Evolutionary conservation across 495 filamentous ascomycete species (phyloP), one percentile per base, ranked within the genome.

Genomic region (Xylaria acuta): DNA sequence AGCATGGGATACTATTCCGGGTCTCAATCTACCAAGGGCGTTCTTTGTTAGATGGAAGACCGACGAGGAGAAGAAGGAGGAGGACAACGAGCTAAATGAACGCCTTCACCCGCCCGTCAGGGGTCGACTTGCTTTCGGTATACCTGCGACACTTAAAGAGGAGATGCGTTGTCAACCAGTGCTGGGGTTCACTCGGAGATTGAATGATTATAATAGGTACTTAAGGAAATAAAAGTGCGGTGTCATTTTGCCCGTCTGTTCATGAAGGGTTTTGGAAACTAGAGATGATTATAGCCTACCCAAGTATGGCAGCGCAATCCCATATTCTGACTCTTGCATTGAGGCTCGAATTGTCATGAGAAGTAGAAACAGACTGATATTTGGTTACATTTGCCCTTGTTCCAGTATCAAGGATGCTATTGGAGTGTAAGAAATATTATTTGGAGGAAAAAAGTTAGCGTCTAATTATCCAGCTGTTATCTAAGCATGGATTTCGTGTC

Each of bases 1-100:
- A 47, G 11, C 16, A 38, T 67, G 27, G 43, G 11, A 51, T 67
- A 36, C 25, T 22, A 14, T 51, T 7, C 18, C n/a, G 32, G 30
- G 8, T 11, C 11, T 67, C 12, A 22, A 14, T 20, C 64, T 45
- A 6, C 22, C 49, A 18, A 53, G n/a, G 18, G 43, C 64, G n/a
- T 67, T 22, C 64, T 67, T 38, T 22, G 64, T 67, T 53, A 47
- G 64, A 38, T 67, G 64, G 64, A 67, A 67, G n/a, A 67, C 64
- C 6, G 45, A 38, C 8, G 30, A 67, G 45, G 43, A 67, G 45
- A n/a, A 25, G 11, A 5, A 27, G 9, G 45, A 34, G 45, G 64
- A 67, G 14, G 20, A 18, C 9, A 18, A n/a, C 20, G 14, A 32
- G 27, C 41, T 34, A 11, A 32, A 45, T 49, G 25, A 62, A 32